These are phyloP conservation scores for Colletotrichum euphorbiae DNA, from an alignment of 2,329 filamentous ascomycete species.

Conservation along the genomic window DNA sequence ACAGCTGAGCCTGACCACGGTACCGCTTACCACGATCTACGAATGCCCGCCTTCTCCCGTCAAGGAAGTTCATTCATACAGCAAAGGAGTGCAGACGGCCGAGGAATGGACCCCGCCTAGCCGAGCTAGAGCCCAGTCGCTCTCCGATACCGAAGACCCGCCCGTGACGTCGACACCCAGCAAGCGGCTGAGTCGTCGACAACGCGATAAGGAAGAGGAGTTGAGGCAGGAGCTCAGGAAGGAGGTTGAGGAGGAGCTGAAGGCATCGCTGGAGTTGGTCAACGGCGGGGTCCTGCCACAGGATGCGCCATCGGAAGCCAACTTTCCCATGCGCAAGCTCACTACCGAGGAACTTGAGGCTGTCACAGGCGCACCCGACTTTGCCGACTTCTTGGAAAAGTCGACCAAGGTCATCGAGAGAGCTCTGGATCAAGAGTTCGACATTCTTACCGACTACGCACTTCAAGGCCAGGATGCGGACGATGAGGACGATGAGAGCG, in stretches of 20 bases:
- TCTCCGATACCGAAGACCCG: constrained; percentile 73
- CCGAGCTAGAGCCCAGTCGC: constrained; percentile 65
- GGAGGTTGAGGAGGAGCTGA: constrained; percentile 94
- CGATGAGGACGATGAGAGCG: constrained; percentile 84
- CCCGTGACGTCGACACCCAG: constrained; percentile 69
- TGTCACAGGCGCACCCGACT: constrained; percentile 91
- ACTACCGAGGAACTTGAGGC: constrained; percentile 88
- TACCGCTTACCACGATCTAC: constrained; percentile 79
- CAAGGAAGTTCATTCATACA: constrained; percentile 93
- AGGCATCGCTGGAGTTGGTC: constrained; percentile 73
- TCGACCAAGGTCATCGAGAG: constrained; percentile 98
- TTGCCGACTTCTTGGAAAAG: constrained; percentile 93
- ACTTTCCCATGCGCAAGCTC: constrained; percentile 83
- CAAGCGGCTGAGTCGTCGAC: constrained; percentile 82
- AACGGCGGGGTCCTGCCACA: constrained; percentile 62
- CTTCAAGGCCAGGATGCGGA: constrained; percentile 80
- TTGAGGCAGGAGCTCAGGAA: constrained; percentile 84
- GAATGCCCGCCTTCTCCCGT: constrained; percentile 82
- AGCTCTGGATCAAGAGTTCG: constrained; percentile 94
- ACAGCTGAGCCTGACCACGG: constrained; percentile 77
- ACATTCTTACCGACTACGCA: constrained; percentile 94
- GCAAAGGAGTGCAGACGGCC: constrained; percentile 93
- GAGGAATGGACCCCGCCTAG: constrained; percentile 75
- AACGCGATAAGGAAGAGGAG: constrained; percentile 88
- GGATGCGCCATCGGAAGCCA: constrained; percentile 57